Conservation (phyloP, 164 flowering plant genomes). For the Cinnamomum micranthum region DNA sequence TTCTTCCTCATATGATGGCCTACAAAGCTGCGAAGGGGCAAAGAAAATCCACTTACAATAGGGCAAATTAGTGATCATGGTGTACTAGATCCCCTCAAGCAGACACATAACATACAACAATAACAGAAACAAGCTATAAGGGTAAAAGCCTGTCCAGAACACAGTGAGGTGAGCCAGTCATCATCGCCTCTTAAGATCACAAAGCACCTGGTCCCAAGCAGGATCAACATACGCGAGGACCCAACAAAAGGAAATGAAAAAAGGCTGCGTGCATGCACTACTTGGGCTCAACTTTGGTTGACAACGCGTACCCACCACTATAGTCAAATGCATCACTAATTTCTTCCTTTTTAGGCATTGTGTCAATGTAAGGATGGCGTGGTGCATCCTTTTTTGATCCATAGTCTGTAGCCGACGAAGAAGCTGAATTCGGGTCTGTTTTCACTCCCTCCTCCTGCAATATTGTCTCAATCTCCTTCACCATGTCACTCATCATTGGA, state of each 20-base stretch:
- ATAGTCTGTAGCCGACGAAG: slow-evolving; percentile 35
- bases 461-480: slow-evolving; percentile 58
- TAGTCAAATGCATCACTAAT: slow-evolving; percentile 28
- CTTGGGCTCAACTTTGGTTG: slow-evolving; percentile 34
- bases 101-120: no score
- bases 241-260: background rate
- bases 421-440: slow-evolving; percentile 39
- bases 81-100: no score
- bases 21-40: no score
- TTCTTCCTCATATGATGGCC: no score
- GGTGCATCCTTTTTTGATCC: slow-evolving; percentile 19
- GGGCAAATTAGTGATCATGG: no score
- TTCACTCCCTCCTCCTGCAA: slow-evolving; percentile 37
- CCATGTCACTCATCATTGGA: slow-evolving; percentile 60
- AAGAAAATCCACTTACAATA: no score
- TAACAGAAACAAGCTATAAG: no score
- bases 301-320: slow-evolving; percentile 28
- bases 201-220: no score
- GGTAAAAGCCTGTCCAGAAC: no score
- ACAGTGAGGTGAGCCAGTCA: no score
- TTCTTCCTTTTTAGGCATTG: background rate
- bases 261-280: background rate
- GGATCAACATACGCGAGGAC: no score
- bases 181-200: no score
- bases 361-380: slow-evolving; percentile 34